phyloP scores from a whole-genome alignment of 2,329 filamentous ascomycete species.

The Albophoma yamanashiensis region DNA sequence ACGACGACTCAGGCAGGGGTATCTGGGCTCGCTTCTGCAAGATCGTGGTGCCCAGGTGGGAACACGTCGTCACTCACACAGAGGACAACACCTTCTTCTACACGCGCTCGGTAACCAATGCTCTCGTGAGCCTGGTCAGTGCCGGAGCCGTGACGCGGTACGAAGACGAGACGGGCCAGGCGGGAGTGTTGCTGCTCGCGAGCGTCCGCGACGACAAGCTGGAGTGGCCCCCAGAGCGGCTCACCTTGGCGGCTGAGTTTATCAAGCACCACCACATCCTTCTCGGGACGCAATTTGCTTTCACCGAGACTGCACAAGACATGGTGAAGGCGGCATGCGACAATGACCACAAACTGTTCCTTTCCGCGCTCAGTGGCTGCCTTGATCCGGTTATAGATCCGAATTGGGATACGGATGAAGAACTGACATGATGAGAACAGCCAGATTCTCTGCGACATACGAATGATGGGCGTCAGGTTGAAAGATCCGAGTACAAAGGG shows the following conservation, averaged over 20 bases:
- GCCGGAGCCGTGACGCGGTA: background rate
- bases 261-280: background rate
- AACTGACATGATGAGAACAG: no score
- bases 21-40: constrained; percentile 17
- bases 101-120: background rate
- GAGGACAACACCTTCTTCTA: background rate
- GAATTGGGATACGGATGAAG: background rate
- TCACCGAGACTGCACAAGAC: background rate
- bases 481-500: background rate
- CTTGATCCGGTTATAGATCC: background rate
- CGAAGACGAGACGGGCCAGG: constrained; percentile 1
- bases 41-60: constrained; percentile 1
- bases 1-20: constrained; percentile 7
- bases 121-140: background rate
- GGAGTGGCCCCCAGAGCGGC: background rate
- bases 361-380: background rate
- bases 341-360: background rate
- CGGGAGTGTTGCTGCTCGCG: constrained; percentile 2
- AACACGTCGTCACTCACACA: background rate
- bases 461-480: no score
- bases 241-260: background rate
- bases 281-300: background rate
- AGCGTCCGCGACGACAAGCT: background rate
- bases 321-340: background rate
- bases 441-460: no score